A percentile compares a stretch with the other conserved stretches of the same genome.
Conservation (phyloP, 352 stramenopile species). For the Phytopythium boreale region DNA sequence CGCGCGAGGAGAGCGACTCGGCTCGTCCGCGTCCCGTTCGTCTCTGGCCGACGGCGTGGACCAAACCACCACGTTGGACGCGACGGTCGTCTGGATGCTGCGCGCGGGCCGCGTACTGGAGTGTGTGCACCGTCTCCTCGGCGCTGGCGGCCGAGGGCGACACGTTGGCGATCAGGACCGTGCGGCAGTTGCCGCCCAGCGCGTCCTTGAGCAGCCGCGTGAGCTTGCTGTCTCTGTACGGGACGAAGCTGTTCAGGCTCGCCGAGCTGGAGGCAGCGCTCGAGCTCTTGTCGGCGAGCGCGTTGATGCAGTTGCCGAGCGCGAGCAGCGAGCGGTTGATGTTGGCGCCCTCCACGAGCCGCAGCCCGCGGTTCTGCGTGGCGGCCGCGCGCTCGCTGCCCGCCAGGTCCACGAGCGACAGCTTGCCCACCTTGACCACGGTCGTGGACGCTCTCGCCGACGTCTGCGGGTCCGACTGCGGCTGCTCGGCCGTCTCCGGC, state of each 20-base stretch:
- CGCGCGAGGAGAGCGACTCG: background rate
- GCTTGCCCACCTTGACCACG: conserved; percentile 82
- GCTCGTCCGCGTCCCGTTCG: background rate
- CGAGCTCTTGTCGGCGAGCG: conserved; percentile 75
- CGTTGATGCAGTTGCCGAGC: conserved; percentile 93
- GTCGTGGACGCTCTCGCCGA: conserved; percentile 11
- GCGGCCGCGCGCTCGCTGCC: conserved; percentile 88
- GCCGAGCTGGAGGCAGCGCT: background rate
- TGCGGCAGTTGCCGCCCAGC: conserved; percentile 88
- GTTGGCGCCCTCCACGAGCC: conserved; percentile 89
- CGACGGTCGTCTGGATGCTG: conserved; percentile 92
- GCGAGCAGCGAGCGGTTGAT: conserved; percentile 92
- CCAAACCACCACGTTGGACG: conserved; percentile 84
- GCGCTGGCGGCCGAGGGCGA: conserved; percentile 74
- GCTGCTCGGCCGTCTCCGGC: conserved; percentile 5
- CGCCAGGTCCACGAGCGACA: conserved; percentile 90
- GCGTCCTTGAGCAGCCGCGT: conserved; percentile 89
- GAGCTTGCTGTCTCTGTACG: conserved; percentile 89
- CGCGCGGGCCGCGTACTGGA: conserved; percentile 94
- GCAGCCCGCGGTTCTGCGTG: conserved; percentile 86
- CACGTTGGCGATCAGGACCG: conserved; percentile 94
- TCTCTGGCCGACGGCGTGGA: conserved; percentile 30
- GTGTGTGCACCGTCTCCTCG: conserved; percentile 92
- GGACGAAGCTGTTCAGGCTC: conserved; percentile 57
- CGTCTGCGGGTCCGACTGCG: background rate